Conservation (phyloP, 192 early-diverging fungal genomes). For the Umbelopsis vinacea region DNA sequence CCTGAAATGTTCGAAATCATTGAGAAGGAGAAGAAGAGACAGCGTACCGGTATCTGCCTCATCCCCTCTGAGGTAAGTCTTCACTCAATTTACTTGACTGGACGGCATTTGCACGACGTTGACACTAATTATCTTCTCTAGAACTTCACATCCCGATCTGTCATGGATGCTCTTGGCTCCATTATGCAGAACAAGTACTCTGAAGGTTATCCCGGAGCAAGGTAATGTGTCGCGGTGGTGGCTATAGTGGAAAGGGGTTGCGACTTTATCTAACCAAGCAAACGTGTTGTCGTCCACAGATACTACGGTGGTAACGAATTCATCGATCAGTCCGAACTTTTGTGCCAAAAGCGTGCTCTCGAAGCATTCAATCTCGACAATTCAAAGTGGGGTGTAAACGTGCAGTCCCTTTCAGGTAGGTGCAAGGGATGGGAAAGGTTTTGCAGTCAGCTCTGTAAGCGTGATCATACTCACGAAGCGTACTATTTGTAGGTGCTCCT, state of each 20-base stretch:
- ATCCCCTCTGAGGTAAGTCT: slow-evolving; percentile 90
- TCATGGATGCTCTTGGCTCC: slow-evolving; percentile 95
- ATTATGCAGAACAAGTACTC: slow-evolving; percentile 99
- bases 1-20: slow-evolving; percentile 94
- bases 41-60: slow-evolving; percentile 89
- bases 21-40: slow-evolving; percentile 93
- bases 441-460: neutral
- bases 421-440: neutral
- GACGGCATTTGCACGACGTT: neutral
- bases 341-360: slow-evolving; percentile 96
- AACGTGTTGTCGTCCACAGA: slow-evolving; percentile 35
- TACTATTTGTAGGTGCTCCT: slow-evolving; percentile 71
- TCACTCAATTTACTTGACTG: neutral
- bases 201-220: slow-evolving; percentile 94
- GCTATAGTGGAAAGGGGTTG: neutral
- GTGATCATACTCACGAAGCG: neutral
- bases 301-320: slow-evolving; percentile 99
- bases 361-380: slow-evolving; percentile 86
- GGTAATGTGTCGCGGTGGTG: slow-evolving; percentile 38
- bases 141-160: slow-evolving; percentile 97
- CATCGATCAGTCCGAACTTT: slow-evolving; percentile 92
- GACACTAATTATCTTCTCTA: slow-evolving; percentile 24
- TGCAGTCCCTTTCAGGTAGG: slow-evolving; percentile 89
- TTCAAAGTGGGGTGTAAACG: slow-evolving; percentile 96
- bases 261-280: neutral